phyloP scores from a whole-genome alignment of 805 yeast genomes.

The Kuraishia piskuri region DNA sequence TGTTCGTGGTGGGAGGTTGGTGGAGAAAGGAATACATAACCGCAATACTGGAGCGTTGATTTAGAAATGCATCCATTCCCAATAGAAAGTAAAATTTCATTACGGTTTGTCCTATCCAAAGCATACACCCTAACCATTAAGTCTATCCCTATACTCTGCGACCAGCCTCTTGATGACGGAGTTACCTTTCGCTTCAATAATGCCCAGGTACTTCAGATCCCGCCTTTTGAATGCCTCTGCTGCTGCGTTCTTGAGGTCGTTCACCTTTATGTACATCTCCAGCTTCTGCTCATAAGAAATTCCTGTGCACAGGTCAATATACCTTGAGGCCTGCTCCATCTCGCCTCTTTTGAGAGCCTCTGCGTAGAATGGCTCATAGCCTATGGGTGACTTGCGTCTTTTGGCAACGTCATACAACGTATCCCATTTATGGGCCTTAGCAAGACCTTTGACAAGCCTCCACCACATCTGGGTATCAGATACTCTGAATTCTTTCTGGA shows the following conservation, averaged over 20 bases:
- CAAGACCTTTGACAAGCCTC: slow-evolving; percentile 39
- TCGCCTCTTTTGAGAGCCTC: slow-evolving; percentile 47
- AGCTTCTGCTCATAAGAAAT: slow-evolving; percentile 37
- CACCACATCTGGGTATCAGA: slow-evolving; percentile 49
- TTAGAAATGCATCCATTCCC: neutral
- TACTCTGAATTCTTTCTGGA: slow-evolving; percentile 46
- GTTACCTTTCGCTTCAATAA: slow-evolving; percentile 16
- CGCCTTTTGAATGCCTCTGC: slow-evolving; percentile 36
- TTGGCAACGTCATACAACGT: slow-evolving; percentile 46
- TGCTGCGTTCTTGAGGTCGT: slow-evolving; percentile 41
- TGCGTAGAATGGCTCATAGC: slow-evolving; percentile 55
- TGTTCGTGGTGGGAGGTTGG: slow-evolving; percentile 28
- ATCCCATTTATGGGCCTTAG: slow-evolving; percentile 42
- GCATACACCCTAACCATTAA: slow-evolving; percentile 10
- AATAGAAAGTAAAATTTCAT: neutral
- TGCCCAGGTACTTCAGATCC: slow-evolving; percentile 26
- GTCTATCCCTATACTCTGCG: slow-evolving; percentile 6
- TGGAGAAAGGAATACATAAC: slow-evolving; percentile 4
- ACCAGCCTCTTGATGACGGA: slow-evolving; percentile 7
- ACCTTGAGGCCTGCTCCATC: slow-evolving; percentile 48
- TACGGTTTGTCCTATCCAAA: neutral
- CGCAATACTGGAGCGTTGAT: neutral
- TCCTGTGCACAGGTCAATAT: slow-evolving; percentile 43
- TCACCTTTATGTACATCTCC: slow-evolving; percentile 42
- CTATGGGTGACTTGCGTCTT: slow-evolving; percentile 56